phyloP scores from a whole-genome alignment of 2,329 filamentous ascomycete genomes.

The Pseudodiploospora longispora region DNA sequence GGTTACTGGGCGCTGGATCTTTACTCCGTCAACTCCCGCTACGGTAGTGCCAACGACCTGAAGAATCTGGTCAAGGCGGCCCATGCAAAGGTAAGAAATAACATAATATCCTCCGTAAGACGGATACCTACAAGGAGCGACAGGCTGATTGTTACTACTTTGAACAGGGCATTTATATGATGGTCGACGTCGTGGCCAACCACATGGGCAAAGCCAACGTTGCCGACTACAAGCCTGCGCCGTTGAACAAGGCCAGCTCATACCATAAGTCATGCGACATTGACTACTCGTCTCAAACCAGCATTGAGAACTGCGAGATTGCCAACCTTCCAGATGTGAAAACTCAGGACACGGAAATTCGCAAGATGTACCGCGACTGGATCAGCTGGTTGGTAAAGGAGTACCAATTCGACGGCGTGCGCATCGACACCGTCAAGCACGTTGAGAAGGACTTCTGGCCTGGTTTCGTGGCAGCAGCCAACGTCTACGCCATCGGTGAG shows the following conservation, averaged over 20 bases:
- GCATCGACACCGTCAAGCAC: slow-evolving; percentile 56
- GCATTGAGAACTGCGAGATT: slow-evolving; percentile 42
- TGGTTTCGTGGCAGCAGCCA: slow-evolving; percentile 42
- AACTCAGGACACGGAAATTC: slow-evolving; percentile 43
- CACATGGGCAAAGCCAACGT: slow-evolving; percentile 50
- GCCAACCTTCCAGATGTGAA: slow-evolving; percentile 55
- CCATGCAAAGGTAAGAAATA: slow-evolving; percentile 42
- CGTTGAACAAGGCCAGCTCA: slow-evolving; percentile 44
- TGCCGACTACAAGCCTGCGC: slow-evolving; percentile 30
- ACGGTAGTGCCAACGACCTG: slow-evolving; percentile 52
- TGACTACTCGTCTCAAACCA: slow-evolving; percentile 43
- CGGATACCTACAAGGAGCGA: no score
- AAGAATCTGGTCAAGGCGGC: slow-evolving; percentile 45
- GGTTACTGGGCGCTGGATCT: slow-evolving; percentile 48
- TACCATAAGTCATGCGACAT: slow-evolving; percentile 55
- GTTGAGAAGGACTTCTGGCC: slow-evolving; percentile 52
- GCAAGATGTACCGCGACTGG: slow-evolving; percentile 49
- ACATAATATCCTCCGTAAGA: no score
- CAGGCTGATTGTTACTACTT: no score
- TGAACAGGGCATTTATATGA: slow-evolving; percentile 38
- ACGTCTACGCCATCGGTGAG: slow-evolving; percentile 54
- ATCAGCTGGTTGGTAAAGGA: slow-evolving; percentile 47
- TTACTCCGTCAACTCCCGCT: slow-evolving; percentile 46
- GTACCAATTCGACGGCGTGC: slow-evolving; percentile 54
- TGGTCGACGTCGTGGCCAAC: slow-evolving; percentile 55